phyloP scores from a whole-genome alignment of 768 basidiomycete species.

The Royoungia palumana region DNA sequence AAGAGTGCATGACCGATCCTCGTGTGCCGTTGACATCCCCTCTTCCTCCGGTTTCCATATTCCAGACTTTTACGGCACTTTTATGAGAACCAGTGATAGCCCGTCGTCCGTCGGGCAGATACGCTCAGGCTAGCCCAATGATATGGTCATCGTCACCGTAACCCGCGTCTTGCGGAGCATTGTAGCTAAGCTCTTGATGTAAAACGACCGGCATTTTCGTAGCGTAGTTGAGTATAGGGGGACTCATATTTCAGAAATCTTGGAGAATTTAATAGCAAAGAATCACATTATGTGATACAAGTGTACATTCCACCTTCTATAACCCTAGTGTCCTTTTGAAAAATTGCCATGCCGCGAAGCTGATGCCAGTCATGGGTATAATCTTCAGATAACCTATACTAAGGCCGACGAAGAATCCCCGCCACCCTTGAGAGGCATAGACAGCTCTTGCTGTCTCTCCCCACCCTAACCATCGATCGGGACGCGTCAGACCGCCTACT shows the following conservation, averaged over 20 bases:
- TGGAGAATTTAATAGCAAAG: too few species aligned
- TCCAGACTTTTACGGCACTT: not conserved
- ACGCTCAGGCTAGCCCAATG: not conserved
- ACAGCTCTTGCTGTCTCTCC: slow-evolving; percentile 71
- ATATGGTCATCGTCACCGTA: not conserved
- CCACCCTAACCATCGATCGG: slow-evolving; percentile 74
- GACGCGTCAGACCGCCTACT: slow-evolving; percentile 80
- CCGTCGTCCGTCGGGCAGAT: not conserved
- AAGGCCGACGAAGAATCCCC: slow-evolving; percentile 90
- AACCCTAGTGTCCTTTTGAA: slow-evolving; percentile 29
- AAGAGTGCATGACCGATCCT: not conserved
- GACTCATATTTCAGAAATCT: too few species aligned
- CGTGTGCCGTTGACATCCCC: not conserved
- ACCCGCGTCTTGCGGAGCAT: not conserved
- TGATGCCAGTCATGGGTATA: slow-evolving; percentile 93
- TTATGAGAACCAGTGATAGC: not conserved
- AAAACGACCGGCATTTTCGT: too few species aligned
- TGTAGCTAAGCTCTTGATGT: too few species aligned
- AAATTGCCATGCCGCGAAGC: slow-evolving; percentile 84
- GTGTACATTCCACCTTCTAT: slow-evolving; percentile 18
- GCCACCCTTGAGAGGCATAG: slow-evolving; percentile 67
- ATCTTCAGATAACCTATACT: slow-evolving; percentile 92
- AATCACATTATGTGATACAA: too few species aligned
- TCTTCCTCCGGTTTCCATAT: not conserved
- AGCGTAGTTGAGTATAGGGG: too few species aligned